Conservation (phyloP, 73 alveolate species). For the Loxodes magnus region DNA sequence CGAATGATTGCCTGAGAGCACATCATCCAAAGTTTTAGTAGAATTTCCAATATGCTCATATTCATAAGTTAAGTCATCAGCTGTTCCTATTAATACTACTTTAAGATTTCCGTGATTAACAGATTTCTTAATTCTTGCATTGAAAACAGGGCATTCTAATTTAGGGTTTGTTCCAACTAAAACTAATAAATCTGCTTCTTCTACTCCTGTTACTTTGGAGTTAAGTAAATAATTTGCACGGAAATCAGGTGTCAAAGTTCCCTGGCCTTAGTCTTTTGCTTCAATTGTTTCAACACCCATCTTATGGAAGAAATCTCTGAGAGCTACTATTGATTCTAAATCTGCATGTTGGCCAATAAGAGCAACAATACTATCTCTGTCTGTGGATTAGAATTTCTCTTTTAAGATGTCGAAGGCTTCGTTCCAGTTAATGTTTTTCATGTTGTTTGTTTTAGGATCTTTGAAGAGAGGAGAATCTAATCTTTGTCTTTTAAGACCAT, state of each 20-base stretch:
- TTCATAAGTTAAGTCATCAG: slow-evolving; percentile 50
- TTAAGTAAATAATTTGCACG: slow-evolving; percentile 66
- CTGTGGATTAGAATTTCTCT: slow-evolving; percentile 30
- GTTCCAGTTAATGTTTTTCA: slow-evolving; percentile 60
- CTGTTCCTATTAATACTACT: slow-evolving; percentile 63
- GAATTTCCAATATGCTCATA: slow-evolving; percentile 63
- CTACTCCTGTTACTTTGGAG: slow-evolving; percentile 70
- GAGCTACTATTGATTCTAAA: slow-evolving; percentile 62
- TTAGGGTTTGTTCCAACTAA: slow-evolving; percentile 69
- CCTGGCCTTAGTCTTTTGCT: slow-evolving; percentile 45
- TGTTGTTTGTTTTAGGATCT: slow-evolving; percentile 48
- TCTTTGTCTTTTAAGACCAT: slow-evolving; percentile 76
- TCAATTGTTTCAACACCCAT: slow-evolving; percentile 69
- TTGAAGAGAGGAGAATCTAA: slow-evolving; percentile 49
- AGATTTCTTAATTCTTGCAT: slow-evolving; percentile 60
- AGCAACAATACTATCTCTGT: slow-evolving; percentile 68
- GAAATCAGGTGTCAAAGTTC: slow-evolving; percentile 49
- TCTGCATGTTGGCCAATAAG: slow-evolving; percentile 69
- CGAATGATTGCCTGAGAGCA: slow-evolving; percentile 73
- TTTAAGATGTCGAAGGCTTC: slow-evolving; percentile 53
- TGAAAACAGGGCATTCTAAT: slow-evolving; percentile 65
- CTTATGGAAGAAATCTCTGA: slow-evolving; percentile 60
- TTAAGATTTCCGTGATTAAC: slow-evolving; percentile 42
- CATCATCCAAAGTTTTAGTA: slow-evolving; percentile 44
- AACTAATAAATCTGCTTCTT: slow-evolving; percentile 68